Evolutionary conservation across 2,329 filamentous ascomycete species (phyloP), one percentile per base, ranked within the genome.

Genomic region (Pleurostoma richardsiae): DNA sequence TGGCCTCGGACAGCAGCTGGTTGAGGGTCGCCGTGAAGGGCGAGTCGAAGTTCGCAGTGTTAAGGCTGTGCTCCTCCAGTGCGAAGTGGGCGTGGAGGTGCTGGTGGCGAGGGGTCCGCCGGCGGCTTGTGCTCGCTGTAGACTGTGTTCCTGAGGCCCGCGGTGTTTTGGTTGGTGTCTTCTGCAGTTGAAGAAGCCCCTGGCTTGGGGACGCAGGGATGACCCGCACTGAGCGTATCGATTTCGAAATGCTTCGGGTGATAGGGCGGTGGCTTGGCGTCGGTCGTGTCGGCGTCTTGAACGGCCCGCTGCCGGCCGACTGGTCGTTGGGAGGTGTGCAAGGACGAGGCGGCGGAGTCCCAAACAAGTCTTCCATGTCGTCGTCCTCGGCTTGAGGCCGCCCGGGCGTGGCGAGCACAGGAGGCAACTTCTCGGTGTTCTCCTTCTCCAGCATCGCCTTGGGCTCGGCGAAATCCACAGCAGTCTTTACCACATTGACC

Each of bases 241-340:
- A 80, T 48, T 72, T 72, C 8, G 79, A 80, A 10, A 82, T 74
- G 60, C 79, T 82, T 57, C 79, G 73, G 54, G 79, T 84, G 59
- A 77, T 77, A 31, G 75, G 82, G 53, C 77, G 79, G 57, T 81
- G 80, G 53, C 65, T 82, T 2, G 78, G 82, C 2, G 77, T 80
- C n/a, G 71, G 72, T n/a, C 75, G 77, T 2, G 80, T 80, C 1
- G 82, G 81, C 3, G 83, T 85, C 61, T 83, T 83, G 61, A 83
- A 80, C 2, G 65, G 62, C 4, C 64, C 68, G 36, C 67, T 66
- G 43, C 70, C 71, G 33, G 69, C 64, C 47, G 71, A 67, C 59
- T 73, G 76, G 4, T 62, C 55, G 39, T 66, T 72, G 4, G 76
- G 78, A 50, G 74, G 79, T 4, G 73, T 83, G 44, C 69, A 83